Conservation (phyloP, 257 asterid species). For the Perilla frutescens region DNA sequence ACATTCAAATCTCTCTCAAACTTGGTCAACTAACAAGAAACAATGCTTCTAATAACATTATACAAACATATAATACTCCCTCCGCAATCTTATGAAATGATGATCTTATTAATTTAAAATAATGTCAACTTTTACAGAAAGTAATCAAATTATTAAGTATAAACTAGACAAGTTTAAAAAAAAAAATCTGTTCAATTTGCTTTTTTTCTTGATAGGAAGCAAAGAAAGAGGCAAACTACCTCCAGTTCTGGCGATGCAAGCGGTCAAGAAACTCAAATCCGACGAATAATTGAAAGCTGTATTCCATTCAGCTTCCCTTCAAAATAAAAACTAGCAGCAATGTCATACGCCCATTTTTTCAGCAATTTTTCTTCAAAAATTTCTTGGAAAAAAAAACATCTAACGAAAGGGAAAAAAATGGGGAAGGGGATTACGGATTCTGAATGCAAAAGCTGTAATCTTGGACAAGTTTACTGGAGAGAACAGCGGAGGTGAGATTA, state of each 20-base stretch:
- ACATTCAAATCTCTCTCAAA: slow-evolving; percentile 4
- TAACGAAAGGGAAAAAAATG: not conserved
- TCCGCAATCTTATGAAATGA: slow-evolving; percentile 18
- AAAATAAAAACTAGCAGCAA: slow-evolving; percentile 10
- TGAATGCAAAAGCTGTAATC: slow-evolving; percentile 65
- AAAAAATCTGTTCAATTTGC: not conserved
- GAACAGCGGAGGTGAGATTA: slow-evolving; percentile 56
- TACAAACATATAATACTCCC: not conserved
- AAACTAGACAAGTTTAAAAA: not conserved
- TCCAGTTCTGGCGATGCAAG: slow-evolving; percentile 62
- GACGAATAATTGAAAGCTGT: slow-evolving; percentile 65
- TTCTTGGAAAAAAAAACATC: not conserved
- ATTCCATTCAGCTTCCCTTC: slow-evolving; percentile 76
- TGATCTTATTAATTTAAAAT: too few relatives aligned
- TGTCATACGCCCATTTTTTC: slow-evolving; percentile 9
- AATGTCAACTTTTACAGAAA: not conserved
- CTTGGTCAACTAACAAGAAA: slow-evolving; percentile 28
- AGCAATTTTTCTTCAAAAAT: not conserved
- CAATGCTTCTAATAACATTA: not conserved
- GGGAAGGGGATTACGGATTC: slow-evolving; percentile 53
- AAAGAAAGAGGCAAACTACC: slow-evolving; percentile 41
- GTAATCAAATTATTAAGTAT: not conserved
- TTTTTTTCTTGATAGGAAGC: not conserved
- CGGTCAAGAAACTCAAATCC: slow-evolving; percentile 64
- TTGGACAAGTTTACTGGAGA: slow-evolving; percentile 53